Conservation (phyloP, 139 green algal genomes). For the Micromonas pusilla region DNA sequence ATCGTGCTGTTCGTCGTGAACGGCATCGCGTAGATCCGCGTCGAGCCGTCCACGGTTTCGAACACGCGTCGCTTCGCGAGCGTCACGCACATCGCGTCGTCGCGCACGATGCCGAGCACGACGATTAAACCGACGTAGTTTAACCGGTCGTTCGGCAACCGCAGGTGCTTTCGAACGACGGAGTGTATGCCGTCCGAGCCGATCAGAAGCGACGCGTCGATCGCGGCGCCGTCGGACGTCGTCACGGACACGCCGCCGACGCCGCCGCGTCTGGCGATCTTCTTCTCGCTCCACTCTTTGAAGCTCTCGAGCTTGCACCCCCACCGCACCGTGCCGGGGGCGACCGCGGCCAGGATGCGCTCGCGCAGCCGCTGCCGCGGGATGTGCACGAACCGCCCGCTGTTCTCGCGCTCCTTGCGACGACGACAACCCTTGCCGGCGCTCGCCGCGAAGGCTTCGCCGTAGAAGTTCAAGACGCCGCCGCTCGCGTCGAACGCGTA, state of each 20-base stretch:
- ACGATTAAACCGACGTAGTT: slow-evolving; percentile 39
- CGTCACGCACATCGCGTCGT: background rate
- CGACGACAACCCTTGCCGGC: slow-evolving; percentile 1
- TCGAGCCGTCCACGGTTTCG: slow-evolving; percentile 35
- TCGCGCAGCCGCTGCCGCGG: slow-evolving; percentile 28
- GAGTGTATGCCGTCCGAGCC: slow-evolving; percentile 35
- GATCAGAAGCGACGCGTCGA: slow-evolving; percentile 30
- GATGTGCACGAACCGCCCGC: slow-evolving; percentile 38
- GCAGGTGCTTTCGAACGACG: slow-evolving; percentile 30
- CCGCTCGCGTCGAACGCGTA: slow-evolving; percentile 28
- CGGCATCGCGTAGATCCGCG: slow-evolving; percentile 38
- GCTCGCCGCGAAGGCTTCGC: slow-evolving; percentile 31
- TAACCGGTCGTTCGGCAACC: slow-evolving; percentile 26
- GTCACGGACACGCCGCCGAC: slow-evolving; percentile 28
- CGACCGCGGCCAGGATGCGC: slow-evolving; percentile 26
- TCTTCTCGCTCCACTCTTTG: slow-evolving; percentile 5
- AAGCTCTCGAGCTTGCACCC: slow-evolving; percentile 31
- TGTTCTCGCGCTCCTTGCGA: slow-evolving; percentile 26
- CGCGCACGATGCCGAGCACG: slow-evolving; percentile 34
- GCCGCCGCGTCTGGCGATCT: background rate
- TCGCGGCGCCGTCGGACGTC: slow-evolving; percentile 21
- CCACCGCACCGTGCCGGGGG: slow-evolving; percentile 30
- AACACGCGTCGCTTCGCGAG: slow-evolving; percentile 33
- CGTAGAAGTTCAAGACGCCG: slow-evolving; percentile 29
- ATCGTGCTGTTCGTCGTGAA: slow-evolving; percentile 37